Base-by-base conservation (phyloP, 2,329 filamentous ascomycete species). In the Aureobasidium subglaciale region DNA sequence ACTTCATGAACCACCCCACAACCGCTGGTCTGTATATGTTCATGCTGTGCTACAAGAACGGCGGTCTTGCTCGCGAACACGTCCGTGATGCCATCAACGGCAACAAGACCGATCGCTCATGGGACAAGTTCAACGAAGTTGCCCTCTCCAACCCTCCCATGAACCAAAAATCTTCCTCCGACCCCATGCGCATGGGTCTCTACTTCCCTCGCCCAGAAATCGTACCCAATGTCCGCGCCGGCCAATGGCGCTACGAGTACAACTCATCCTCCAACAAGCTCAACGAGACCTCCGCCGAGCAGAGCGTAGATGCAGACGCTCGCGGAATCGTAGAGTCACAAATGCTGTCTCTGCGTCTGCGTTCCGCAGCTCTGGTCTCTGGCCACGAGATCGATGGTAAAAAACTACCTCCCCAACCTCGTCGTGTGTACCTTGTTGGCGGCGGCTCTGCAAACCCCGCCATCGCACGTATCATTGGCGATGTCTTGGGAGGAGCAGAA, bases 1-100 rank as follows among this genome's bases (percentile, higher is more conserved):
- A 99, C 75, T 96, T 97, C 78, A 95, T 97, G 82, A 96, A 96
- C 75, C 91, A 97, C 71, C 93, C 93, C 1, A 93, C 90, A 41
- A 95, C 90, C 1, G 76, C 85, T 0, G 90, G 88, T 1, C 81
- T 96, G 58, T 96, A 95, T 80, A 97, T 99, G 93, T 97, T 99
- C 73, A 99, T 99, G 93, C 83, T 99, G 32, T 99, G 93, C 79
- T 99, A 97, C 78, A 97, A 97, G 74, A 99, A 99, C 73, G 93
- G 93, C 63, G 90, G 90, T 2, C 83, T 97, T 1, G 92, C 93
- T 2, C 87, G 93, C 41, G 93, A 99, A 69, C 85, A 88, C 64
- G 83, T 97, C 59, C 87, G 93, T 55, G 90, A 99, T 67, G 78
- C 82, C 0, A 82, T 97, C 52, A 86, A 90, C 59, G 64, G 69